These are phyloP conservation scores for Picea sitchensis DNA, from an alignment of 75 land plant genomes.

Conservation along the genomic window DNA sequence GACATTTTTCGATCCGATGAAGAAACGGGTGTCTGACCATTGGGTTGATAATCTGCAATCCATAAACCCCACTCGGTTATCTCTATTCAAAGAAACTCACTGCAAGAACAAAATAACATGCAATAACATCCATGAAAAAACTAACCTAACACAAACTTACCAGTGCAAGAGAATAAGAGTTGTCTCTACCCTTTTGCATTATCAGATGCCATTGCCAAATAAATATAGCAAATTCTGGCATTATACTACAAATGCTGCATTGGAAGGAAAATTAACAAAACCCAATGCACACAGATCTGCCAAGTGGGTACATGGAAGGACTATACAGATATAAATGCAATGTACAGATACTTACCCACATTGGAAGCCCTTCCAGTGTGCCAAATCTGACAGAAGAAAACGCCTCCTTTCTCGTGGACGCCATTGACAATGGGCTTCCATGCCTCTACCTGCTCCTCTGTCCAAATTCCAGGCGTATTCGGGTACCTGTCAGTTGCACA, in stretches of 20 bases:
- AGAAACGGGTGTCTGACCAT: conserved; percentile 49
- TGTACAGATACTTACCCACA: conserved; percentile 6
- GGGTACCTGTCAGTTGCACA: conserved; percentile 11
- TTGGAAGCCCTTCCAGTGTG: conserved; percentile 13
- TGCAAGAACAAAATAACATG: too few relatives aligned
- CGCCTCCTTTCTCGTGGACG: conserved; percentile 17
- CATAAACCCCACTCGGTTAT: too few relatives aligned
- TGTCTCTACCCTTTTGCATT: too few relatives aligned
- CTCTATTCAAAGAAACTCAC: too few relatives aligned
- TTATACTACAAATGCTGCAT: too few relatives aligned
- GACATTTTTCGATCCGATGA: conserved; percentile 24
- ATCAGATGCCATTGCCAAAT: too few relatives aligned
- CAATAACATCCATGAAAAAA: not conserved
- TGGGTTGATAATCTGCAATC: conserved; percentile 48
- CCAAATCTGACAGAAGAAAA: conserved; percentile 23
- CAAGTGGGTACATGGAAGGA: too few relatives aligned
- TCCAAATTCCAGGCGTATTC: conserved; percentile 14
- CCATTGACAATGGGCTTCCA: conserved; percentile 27
- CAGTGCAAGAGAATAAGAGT: too few relatives aligned
- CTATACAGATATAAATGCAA: too few relatives aligned
- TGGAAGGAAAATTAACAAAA: too few relatives aligned
- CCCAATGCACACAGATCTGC: too few relatives aligned
- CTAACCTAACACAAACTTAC: not conserved
- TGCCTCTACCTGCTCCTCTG: conserved; percentile 22
- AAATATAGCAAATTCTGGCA: not conserved